phyloP scores from a whole-genome alignment of 805 yeast species.

The Huiozyma sinensis region DNA sequence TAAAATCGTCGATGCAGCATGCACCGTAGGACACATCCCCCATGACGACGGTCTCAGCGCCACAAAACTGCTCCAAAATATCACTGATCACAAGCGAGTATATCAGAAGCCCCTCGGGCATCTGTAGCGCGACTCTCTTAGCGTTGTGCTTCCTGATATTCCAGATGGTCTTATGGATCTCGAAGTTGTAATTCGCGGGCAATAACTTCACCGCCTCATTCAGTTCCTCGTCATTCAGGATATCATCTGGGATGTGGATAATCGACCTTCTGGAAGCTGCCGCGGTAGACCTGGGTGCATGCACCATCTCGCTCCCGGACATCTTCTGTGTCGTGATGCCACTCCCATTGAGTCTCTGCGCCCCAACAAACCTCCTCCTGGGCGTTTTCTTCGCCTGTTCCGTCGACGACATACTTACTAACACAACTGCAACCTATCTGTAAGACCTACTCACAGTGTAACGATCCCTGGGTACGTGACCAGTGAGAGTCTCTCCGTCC shows the following conservation, averaged over 20 bases:
- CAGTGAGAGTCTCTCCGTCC: too few species aligned
- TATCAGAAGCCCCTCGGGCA: constrained; percentile 93
- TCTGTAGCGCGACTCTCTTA: constrained; percentile 81
- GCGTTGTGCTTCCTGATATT: constrained; percentile 68
- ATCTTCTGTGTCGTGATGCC: constrained; percentile 17
- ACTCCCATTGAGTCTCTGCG: constrained; percentile 25
- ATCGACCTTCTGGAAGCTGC: constrained; percentile 46
- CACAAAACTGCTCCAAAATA: constrained; percentile 83
- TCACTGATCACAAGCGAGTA: constrained; percentile 86
- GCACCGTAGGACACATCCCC: constrained; percentile 99
- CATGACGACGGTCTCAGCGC: constrained; percentile 84
- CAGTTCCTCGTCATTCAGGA: constrained; percentile 67
- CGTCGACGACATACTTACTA: not conserved
- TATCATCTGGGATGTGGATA: constrained; percentile 84
- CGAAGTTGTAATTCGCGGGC: constrained; percentile 91
- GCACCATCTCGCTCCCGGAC: constrained; percentile 14
- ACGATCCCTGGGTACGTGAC: too few species aligned
- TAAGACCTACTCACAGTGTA: too few species aligned
- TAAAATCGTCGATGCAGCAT: constrained; percentile 93
- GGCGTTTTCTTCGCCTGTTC: constrained; percentile 17
- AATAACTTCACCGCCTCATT: constrained; percentile 71
- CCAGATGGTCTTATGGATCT: constrained; percentile 93
- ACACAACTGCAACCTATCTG: too few species aligned
- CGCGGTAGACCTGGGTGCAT: constrained; percentile 19
- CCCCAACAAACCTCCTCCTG: constrained; percentile 54